These are phyloP conservation scores for Austroboletus niveus DNA, from an alignment of 1,284 basidiomycete genomes.

Conservation along the genomic window DNA sequence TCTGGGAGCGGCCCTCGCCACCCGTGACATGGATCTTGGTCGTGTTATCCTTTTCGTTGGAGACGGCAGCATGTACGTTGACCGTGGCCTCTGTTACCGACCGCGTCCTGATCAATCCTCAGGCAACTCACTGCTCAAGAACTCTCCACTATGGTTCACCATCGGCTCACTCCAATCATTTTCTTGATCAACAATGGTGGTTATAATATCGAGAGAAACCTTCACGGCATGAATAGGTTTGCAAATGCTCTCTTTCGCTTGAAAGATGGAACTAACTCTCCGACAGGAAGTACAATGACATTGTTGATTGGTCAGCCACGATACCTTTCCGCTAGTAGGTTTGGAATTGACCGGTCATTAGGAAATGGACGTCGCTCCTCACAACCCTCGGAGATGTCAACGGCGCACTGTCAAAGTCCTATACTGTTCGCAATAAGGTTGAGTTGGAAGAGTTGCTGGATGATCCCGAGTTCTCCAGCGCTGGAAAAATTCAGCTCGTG, in stretches of 20 bases:
- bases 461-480: conserved; percentile 53
- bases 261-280: conserved; percentile 29
- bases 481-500: conserved; percentile 71
- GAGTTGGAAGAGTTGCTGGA: conserved; percentile 66
- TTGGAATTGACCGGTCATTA: conserved; percentile 14
- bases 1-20: conserved; percentile 79
- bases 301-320: conserved; percentile 54
- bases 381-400: conserved; percentile 55
- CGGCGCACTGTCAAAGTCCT: conserved; percentile 60
- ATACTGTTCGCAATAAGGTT: conserved; percentile 60
- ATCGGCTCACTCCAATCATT: conserved; percentile 71
- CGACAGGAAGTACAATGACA: conserved; percentile 69
- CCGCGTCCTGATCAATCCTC: not conserved
- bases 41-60: conserved; percentile 87
- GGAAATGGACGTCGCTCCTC: conserved; percentile 61
- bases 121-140: conserved; percentile 77
- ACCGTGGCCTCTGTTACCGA: not conserved
- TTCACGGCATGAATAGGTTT: conserved; percentile 60
- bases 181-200: conserved; percentile 91
- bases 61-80: conserved; percentile 68
- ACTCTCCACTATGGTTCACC: conserved; percentile 74
- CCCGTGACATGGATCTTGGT: conserved; percentile 58
- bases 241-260: conserved; percentile 1
- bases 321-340: not conserved
- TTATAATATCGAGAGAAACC: conserved; percentile 83